Evolutionary conservation across 2,329 filamentous ascomycete genomes (phyloP), one percentile per base, ranked within the genome.

Genomic region (Ceratocystis variospora): DNA sequence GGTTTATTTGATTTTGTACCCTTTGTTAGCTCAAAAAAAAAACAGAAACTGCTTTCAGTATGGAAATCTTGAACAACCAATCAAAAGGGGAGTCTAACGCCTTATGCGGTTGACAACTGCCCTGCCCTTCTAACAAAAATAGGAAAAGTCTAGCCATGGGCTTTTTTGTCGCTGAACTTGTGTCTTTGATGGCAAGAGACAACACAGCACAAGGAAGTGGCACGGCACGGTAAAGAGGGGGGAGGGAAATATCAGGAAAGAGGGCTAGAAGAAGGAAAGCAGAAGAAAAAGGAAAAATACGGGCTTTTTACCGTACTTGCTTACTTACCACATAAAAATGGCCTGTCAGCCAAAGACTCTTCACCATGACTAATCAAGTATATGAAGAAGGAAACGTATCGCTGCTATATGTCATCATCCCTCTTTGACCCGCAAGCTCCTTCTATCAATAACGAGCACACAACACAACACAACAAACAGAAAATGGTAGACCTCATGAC

Each of bases 11-110:
- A 37, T 37, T 59, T 31, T 37, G 7, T 6, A 12, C 25, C 28
- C 55, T 57, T 57, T 57, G 22, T 53, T 57, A 50, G 48, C 48
- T 25, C 48, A 53, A 53, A 53, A 53, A 53, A 53, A 53, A 53
- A 12, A 53, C 48, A 28, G 48, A 28, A 53, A 19, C 15, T 53
- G 48, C 22, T 53, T 28, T 41, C 37, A 41, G 37, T 15, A 41
- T 5, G 22, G 19, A 53, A 53, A 28, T 12, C 48, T 10, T 28
- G 48, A 41, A 15, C 48, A 25, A 15, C 48, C 48, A 28, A 53
- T 53, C 8, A 53, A 53, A 53, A 5, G 17, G 1, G 3, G 22
- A 22, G 19, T 22, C 48, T 8, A 53, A 7, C 22, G 8, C 19
- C 37, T 41, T 37, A 12, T 15, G 37, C 37, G 12, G 0, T 41